Conservation (phyloP, 2,329 filamentous ascomycete genomes). For the Cadophora sp. region DNA sequence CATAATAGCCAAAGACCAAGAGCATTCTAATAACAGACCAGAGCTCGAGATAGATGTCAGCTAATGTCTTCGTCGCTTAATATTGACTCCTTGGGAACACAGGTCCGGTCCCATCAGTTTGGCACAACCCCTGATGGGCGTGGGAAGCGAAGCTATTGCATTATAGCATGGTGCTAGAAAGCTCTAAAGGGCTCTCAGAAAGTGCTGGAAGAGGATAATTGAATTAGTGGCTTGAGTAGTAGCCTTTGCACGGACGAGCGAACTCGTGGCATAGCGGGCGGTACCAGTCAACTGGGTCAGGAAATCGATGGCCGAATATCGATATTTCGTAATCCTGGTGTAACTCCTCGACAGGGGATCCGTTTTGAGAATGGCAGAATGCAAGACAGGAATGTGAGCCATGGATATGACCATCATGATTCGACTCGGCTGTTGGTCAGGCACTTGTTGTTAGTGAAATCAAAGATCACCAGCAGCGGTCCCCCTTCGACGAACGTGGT, state of each 20-base stretch:
- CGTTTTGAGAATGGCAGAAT: slow-evolving; percentile 21
- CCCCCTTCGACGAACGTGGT: slow-evolving; percentile 9
- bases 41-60: background rate
- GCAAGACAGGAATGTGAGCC: slow-evolving; percentile 10
- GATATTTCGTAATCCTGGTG: slow-evolving; percentile 21
- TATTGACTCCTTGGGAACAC: background rate
- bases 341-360: slow-evolving; percentile 20
- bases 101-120: background rate
- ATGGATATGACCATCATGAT: background rate
- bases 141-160: slow-evolving; percentile 10
- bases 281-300: slow-evolving; percentile 19
- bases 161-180: slow-evolving; percentile 4
- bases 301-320: slow-evolving; percentile 12
- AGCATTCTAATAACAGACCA: background rate
- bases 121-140: background rate
- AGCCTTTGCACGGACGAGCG: slow-evolving; percentile 6
- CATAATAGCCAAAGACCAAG: slow-evolving; percentile 8
- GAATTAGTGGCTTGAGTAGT: slow-evolving; percentile 4
- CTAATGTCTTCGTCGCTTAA: background rate
- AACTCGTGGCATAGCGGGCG: slow-evolving; percentile 15
- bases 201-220: background rate
- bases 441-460: background rate
- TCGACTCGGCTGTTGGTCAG: slow-evolving; percentile 4
- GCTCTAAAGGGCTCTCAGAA: background rate
- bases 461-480: slow-evolving; percentile 13